A percentile compares a stretch with the other conserved stretches of the same genome.
These are phyloP conservation scores for Raphidocelis subcapitata DNA, from an alignment of 139 green algal genomes.

Conservation along the genomic window DNA sequence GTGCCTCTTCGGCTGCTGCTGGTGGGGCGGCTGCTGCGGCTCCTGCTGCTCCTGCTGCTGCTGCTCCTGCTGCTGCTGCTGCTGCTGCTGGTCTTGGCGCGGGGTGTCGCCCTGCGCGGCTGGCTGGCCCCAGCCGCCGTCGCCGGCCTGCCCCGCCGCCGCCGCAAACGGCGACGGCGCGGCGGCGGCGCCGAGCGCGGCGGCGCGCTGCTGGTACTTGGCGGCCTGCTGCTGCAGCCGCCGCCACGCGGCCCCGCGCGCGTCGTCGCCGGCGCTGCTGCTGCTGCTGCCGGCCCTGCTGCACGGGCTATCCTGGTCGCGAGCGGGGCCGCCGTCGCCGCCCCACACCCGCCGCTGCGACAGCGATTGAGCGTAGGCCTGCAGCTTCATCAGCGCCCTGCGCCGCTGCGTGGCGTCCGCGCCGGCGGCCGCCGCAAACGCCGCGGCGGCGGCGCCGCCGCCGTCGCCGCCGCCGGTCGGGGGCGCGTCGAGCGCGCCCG, in stretches of 20 bases:
- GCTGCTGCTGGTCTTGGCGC: neutral
- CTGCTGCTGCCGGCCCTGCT: neutral
- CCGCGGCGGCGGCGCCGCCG: too few species aligned
- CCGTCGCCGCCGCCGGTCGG: too few species aligned
- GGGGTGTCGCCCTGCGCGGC: neutral
- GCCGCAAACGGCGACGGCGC: neutral
- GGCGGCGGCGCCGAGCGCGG: neutral
- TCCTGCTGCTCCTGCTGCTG: neutral
- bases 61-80: slow-evolving; percentile 12
- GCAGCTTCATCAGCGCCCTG: slow-evolving; percentile 16
- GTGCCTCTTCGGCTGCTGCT: neutral
- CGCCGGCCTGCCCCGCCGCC: neutral
- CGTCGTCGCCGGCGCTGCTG: neutral
- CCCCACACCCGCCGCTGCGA: neutral
- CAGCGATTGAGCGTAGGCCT: slow-evolving; percentile 15
- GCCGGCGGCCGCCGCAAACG: too few species aligned
- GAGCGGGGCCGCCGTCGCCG: too few species aligned
- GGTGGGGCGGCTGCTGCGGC: neutral
- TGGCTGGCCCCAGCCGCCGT: neutral
- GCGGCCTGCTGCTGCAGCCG: slow-evolving; percentile 13
- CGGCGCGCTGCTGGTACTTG: slow-evolving; percentile 1
- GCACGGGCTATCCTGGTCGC: too few species aligned
- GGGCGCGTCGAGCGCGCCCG: too few species aligned
- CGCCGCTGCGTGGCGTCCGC: neutral
- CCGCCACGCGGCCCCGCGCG: neutral